phyloP scores from a whole-genome alignment of 2,329 filamentous ascomycete species.

The Trichoderma sp. region DNA sequence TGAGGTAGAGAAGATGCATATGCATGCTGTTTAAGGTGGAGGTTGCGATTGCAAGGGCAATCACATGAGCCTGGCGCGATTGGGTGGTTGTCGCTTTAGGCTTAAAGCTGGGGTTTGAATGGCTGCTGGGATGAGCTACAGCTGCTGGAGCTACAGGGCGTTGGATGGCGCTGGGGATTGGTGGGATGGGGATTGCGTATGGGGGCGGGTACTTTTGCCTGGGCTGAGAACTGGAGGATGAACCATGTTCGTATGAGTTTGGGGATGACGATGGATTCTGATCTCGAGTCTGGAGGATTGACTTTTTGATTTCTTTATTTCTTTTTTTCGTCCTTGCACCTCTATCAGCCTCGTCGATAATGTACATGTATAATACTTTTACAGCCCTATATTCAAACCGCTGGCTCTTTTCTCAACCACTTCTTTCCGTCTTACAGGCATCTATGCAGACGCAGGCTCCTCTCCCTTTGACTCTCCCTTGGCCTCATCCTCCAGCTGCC shows the following conservation, averaged over 20 bases:
- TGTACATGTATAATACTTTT: conserved; percentile 22
- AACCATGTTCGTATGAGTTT: no score
- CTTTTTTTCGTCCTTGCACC: neutral
- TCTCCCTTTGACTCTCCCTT: conserved; percentile 32
- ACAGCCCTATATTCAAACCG: conserved; percentile 17
- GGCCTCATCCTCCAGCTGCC: conserved; percentile 69
- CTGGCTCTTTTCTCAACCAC: conserved; percentile 2
- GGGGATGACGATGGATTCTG: no score
- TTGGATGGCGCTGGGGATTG: neutral
- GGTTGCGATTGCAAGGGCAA: conserved; percentile 9
- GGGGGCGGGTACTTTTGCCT: no score
- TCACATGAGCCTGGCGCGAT: conserved; percentile 10
- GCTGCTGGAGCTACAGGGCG: conserved; percentile 6
- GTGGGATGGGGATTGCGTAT: no score
- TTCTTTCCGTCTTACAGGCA: conserved; percentile 17
- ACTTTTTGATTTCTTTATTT: neutral
- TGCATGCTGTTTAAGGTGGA: conserved; percentile 13
- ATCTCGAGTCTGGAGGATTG: neutral
- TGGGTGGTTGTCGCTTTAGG: neutral
- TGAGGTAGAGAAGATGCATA: neutral
- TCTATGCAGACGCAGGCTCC: conserved; percentile 15
- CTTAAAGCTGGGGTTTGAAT: no score
- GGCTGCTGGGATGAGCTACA: conserved; percentile 5
- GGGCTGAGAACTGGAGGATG: no score
- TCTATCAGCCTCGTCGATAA: conserved; percentile 18